Evolutionary conservation across 2,329 filamentous ascomycete species (phyloP), one percentile per base, ranked within the genome.

Genomic region (Colletotrichum musae): DNA sequence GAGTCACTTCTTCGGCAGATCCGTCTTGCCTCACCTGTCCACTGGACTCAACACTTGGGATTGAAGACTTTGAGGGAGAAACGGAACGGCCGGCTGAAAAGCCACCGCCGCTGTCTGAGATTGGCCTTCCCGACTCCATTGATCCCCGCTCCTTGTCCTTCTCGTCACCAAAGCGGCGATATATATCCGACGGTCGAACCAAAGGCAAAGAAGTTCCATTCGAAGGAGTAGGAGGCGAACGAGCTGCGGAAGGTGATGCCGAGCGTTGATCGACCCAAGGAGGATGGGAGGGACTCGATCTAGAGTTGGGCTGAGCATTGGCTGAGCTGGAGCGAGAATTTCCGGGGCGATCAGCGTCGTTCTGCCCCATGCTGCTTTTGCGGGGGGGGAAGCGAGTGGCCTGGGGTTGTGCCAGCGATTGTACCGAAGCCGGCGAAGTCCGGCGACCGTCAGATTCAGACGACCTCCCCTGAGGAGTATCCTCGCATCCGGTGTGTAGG

Each of bases 141-240:
- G 88, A 89, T 64, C 84, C 84, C 45, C 86, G 81, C 72, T 88
- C 85, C 72, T 82, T 86, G 70, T 88, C 84, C 61, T 85, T 86
- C 72, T 93, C 92, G 72, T 93, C 91, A 60, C 88, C 88, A 77
- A 92, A 85, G 6, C 92, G 89, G 75, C 88, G 91, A 77, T 95
- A 95, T 50, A 95, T 91, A 73, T 97, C 93, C 13, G 92, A 88
- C 2, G 94, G 93, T 45, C 92, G 86, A 64, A 94, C 85, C 72
- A 95, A 91, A 0, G 90, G 87, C 21, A 88, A 80, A 1, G 88
- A 77, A 73, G 90, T 91, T 58, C 81, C 76, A 73, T 90, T 91
- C 59, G 81, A 77, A 45, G 85, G 73, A 28, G 80, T 80, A 58
- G 76, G 73, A 36, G 80, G 73, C 18, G 81, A 76, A 36, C 72